These are phyloP conservation scores for Pseudomicrostroma phylloplanum DNA, from an alignment of 1,284 basidiomycete genomes.

Conservation along the genomic window DNA sequence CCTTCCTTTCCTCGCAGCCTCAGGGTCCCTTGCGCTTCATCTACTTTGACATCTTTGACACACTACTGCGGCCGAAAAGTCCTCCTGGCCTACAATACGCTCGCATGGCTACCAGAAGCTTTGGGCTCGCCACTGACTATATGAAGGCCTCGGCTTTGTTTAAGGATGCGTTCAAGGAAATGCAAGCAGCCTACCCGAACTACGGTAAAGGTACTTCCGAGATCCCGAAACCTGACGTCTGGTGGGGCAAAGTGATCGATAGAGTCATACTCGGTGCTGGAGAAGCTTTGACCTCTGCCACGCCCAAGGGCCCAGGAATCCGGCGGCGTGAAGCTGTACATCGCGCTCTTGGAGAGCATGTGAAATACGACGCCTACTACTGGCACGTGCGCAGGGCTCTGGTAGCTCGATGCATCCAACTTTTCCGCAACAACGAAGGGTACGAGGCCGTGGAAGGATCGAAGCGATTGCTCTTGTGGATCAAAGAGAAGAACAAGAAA, in stretches of 20 bases:
- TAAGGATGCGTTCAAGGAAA: background rate
- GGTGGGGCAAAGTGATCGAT: conserved; percentile 3
- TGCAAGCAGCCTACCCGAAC: background rate
- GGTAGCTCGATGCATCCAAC: background rate
- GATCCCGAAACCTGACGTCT: background rate
- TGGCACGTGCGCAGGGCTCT: background rate
- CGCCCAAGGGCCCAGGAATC: too few species aligned
- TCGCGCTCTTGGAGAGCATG: background rate
- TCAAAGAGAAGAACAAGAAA: background rate
- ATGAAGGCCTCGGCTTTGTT: background rate
- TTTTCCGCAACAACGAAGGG: background rate
- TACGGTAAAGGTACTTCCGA: background rate
- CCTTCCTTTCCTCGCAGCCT: background rate
- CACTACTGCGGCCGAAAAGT: background rate
- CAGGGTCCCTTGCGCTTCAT: background rate
- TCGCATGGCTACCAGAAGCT: background rate
- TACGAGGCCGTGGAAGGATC: background rate
- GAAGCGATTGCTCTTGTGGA: background rate
- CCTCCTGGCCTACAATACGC: background rate
- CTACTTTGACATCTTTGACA: background rate
- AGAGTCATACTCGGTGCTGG: background rate
- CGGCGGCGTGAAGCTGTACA: background rate
- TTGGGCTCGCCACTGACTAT: background rate
- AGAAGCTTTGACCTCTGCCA: too few species aligned
- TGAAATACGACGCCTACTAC: background rate